Evolutionary conservation across 1,139 yeast species (phyloP).

Genomic region (Suhomyces chickasaworum): DNA sequence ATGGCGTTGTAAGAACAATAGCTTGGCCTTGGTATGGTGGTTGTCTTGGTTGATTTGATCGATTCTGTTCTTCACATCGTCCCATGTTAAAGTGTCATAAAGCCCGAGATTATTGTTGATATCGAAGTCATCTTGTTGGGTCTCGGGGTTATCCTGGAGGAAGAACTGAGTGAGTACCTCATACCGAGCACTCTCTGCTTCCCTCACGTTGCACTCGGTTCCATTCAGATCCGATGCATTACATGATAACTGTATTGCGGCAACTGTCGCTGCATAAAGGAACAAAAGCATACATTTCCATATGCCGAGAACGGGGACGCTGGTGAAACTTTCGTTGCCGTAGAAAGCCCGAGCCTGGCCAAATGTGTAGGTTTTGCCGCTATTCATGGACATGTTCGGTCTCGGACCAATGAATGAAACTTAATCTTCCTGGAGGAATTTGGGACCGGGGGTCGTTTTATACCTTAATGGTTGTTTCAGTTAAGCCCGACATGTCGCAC

Average conservation of each 20-base stretch:
- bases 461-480: neutral
- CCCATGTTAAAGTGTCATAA: constrained; percentile 22
- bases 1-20: constrained; percentile 43
- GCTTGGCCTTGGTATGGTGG: constrained; percentile 20
- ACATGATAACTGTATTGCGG: neutral
- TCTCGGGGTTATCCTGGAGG: constrained; percentile 23
- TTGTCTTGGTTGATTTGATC: constrained; percentile 9
- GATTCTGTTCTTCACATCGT: constrained; percentile 14
- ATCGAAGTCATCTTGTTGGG: constrained; percentile 19
- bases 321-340: neutral
- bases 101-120: constrained; percentile 25
- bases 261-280: neutral
- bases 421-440: neutral
- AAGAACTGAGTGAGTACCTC: constrained; percentile 20
- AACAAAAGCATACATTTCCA: neutral
- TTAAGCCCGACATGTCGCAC: neutral
- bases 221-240: neutral
- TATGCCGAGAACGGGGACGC: neutral
- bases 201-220: neutral
- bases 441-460: neutral
- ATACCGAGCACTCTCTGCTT: constrained; percentile 11
- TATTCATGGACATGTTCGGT: too few species aligned
- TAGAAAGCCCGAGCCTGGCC: neutral
- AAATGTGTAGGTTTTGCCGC: too few species aligned
- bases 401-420: too few species aligned